Conservation (phyloP, 2,329 filamentous ascomycete genomes). For the Zymoseptoria crescenta region DNA sequence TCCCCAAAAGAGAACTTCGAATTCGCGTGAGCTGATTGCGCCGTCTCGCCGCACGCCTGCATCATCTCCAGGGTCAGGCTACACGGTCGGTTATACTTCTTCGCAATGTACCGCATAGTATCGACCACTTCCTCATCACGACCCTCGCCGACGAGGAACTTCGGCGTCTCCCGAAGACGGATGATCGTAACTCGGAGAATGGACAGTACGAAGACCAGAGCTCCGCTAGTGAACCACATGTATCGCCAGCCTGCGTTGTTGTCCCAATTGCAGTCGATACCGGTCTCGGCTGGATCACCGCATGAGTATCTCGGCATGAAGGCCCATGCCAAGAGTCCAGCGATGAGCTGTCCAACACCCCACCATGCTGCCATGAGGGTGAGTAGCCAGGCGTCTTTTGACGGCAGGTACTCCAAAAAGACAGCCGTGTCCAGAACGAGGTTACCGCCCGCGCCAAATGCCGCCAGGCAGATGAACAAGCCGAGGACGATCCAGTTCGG, state of each 20-base stretch:
- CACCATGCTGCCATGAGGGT: constrained; percentile 55
- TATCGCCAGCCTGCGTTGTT: constrained; percentile 54
- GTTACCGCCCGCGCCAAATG: constrained; percentile 59
- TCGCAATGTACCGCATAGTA: constrained; percentile 43
- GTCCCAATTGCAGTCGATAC: constrained; percentile 37
- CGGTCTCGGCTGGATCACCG: constrained; percentile 23
- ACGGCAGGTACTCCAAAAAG: constrained; percentile 50
- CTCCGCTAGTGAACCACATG: constrained; percentile 47
- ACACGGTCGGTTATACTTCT: constrained; percentile 47
- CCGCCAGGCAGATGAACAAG: constrained; percentile 54
- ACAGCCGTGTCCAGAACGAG: constrained; percentile 56
- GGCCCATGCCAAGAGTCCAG: constrained; percentile 48
- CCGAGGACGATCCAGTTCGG: constrained; percentile 60
- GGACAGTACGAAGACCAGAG: constrained; percentile 47
- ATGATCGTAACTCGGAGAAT: constrained; percentile 48
- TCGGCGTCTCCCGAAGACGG: constrained; percentile 49
- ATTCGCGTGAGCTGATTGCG: constrained; percentile 17
- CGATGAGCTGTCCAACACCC: constrained; percentile 45
- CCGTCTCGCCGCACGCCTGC: constrained; percentile 37
- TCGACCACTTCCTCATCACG: constrained; percentile 45
- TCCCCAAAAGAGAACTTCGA: constrained; percentile 32
- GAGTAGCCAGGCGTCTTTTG: constrained; percentile 55
- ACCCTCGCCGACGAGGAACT: constrained; percentile 48
- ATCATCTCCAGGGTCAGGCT: constrained; percentile 45
- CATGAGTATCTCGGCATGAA: constrained; percentile 47